Evolutionary conservation across 2,329 filamentous ascomycete genomes (phyloP).

Genomic region (Cladosporium sp.): DNA sequence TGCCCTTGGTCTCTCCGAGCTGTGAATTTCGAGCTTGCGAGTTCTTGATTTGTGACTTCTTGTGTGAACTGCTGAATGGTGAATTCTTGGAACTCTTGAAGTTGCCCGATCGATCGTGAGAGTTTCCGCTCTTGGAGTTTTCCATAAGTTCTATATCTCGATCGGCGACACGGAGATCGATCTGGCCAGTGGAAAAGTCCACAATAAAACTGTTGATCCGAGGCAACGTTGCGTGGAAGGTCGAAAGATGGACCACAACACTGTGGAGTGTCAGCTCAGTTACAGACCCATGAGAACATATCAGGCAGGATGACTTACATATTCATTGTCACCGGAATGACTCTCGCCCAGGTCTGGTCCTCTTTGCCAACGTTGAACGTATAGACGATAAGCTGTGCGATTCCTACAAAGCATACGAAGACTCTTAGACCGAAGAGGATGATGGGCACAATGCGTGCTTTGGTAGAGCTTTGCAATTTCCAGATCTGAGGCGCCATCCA

Average conservation of each 20-base stretch:
- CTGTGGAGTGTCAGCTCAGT: constrained; percentile 1
- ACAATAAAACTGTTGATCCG: constrained; percentile 23
- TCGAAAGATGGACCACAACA: constrained; percentile 19
- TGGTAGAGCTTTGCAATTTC: constrained; percentile 23
- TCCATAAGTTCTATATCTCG: constrained; percentile 18
- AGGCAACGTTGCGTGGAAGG: constrained; percentile 23
- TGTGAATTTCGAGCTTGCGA: background rate
- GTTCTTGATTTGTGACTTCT: background rate
- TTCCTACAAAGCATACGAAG: constrained; percentile 18
- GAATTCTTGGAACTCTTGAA: background rate
- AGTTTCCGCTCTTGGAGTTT: constrained; percentile 14
- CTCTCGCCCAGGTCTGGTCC: constrained; percentile 12
- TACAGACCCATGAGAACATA: background rate
- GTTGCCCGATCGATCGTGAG: constrained; percentile 1
- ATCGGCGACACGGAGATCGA: constrained; percentile 19
- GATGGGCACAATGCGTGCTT: constrained; percentile 14
- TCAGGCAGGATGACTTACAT: background rate
- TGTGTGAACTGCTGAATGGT: background rate
- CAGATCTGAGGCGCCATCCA: constrained; percentile 33
- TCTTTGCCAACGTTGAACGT: background rate
- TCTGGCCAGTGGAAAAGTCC: constrained; percentile 23
- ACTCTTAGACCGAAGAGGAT: constrained; percentile 19
- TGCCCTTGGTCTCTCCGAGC: background rate
- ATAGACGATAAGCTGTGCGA: constrained; percentile 15
- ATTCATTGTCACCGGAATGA: background rate